A percentile compares a stretch with the other conserved stretches of the same genome.
Evolutionary conservation across 139 green algal genomes (phyloP).

Genomic region (Medakamo hakoo): DNA sequence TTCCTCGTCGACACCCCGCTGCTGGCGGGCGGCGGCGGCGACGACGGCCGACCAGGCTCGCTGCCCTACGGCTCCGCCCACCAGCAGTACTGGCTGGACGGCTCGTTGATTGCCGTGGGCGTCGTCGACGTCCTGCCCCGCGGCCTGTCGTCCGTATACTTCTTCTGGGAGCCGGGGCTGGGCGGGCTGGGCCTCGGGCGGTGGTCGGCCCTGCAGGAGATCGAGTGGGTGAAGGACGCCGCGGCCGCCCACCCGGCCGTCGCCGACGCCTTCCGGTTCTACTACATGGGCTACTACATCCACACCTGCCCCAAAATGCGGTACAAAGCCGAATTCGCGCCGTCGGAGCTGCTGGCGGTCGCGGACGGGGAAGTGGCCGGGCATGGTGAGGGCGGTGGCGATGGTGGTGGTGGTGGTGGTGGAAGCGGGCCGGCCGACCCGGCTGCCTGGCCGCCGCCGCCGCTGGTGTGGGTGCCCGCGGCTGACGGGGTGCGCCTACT

Average conservation of each 20-base stretch:
- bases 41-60: background rate
- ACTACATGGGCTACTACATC: conserved; percentile 95
- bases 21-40: background rate
- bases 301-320: conserved; percentile 85
- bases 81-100: conserved; percentile 88
- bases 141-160: conserved; percentile 74
- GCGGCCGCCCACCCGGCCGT: conserved; percentile 6
- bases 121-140: conserved; percentile 81
- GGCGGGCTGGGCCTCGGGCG: conserved; percentile 51
- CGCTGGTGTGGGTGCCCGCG: no score
- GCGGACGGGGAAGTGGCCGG: no score
- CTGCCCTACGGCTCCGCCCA: conserved; percentile 77
- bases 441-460: no score
- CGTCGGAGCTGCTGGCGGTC: conserved; percentile 78
- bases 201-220: conserved; percentile 54
- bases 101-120: conserved; percentile 79
- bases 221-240: conserved; percentile 54
- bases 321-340: conserved; percentile 66
- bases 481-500: no score
- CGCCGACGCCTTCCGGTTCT: conserved; percentile 27
- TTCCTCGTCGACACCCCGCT: conserved; percentile 69
- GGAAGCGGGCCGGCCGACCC: no score
- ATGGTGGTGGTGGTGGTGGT: no score
- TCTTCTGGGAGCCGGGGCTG: conserved; percentile 82
- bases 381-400: background rate